Base-by-base conservation (phyloP, 441 rosid species). In the Manihot esculenta region DNA sequence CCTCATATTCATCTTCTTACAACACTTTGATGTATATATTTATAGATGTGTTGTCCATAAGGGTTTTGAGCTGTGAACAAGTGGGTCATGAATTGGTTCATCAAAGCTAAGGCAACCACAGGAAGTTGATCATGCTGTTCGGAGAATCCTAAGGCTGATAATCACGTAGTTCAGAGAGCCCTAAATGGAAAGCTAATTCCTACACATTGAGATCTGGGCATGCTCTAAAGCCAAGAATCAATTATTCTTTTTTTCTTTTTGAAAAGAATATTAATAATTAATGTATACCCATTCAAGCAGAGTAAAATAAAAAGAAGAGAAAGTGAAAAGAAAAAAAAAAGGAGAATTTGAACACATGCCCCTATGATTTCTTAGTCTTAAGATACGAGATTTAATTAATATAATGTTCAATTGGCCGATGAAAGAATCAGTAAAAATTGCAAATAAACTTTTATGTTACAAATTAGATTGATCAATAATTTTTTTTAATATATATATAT, bases 91-190 rank as follows among this genome's bases (percentile, higher is more conserved):
- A n/a, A n/a, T 54, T 54, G 24, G 27, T 26, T 54, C 35, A 42
- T 49, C 66, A 49, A 49, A 50, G 35, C 5, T 33, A 33, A n/a
- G 3, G 38, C 12, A 60, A 47, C 26, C 44, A 33, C 47, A 33
- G 51, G 9, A 15, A 26, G 3, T 58, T 66, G 55, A 60, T 64
- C 68, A 76, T 72, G 56, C 20, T 48, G 64, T 49, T 42, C 66
- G 50, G 62, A 63, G 61, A 58, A 76, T 74, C 76, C 78, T 50
- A 68, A 45, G 73, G 66, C 26, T 49, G 66, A 64, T 68, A 63
- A 68, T 72, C 24, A 50, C 38, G 5, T n/a, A n/a, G n/a, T n/a
- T n/a, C n/a, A n/a, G n/a, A n/a, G n/a, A 57, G 54, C 72, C 73
- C 64, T 45, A 50, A 60, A 65, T 56, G 55, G 57, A 49, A 47